A percentile compares a stretch with the other conserved stretches of the same genome.
phyloP scores from a whole-genome alignment of 2,329 filamentous ascomycete genomes.

The Penicillium thymicola region DNA sequence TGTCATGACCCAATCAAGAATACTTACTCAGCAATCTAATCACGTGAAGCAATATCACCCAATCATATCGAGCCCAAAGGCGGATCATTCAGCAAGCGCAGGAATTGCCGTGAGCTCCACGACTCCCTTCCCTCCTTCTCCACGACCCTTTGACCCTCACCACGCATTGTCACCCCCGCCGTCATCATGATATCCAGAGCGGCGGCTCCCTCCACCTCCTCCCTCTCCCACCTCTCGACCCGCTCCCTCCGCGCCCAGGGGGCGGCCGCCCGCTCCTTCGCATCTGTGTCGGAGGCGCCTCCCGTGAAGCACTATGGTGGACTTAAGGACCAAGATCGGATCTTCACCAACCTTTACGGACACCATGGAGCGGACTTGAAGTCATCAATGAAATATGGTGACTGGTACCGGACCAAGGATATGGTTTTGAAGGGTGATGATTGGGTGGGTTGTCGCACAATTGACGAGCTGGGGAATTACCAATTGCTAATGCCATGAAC shows the following conservation, averaged over 20 bases:
- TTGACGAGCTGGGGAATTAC: not conserved
- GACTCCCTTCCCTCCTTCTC: slow-evolving; percentile 23
- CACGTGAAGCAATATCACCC: slow-evolving; percentile 32
- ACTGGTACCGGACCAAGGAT: slow-evolving; percentile 99
- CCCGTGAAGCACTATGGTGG: slow-evolving; percentile 72
- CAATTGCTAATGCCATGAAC: slow-evolving; percentile 25
- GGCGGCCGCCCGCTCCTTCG: slow-evolving; percentile 62
- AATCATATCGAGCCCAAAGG: slow-evolving; percentile 38
- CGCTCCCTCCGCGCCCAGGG: slow-evolving; percentile 42
- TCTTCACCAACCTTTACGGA: slow-evolving; percentile 98
- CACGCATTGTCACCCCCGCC: slow-evolving; percentile 33
- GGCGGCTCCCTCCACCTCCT: slow-evolving; percentile 43
- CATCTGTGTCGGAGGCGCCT: slow-evolving; percentile 68
- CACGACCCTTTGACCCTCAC: slow-evolving; percentile 24
- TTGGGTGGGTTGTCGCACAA: slow-evolving; percentile 56
- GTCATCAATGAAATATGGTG: slow-evolving; percentile 94
- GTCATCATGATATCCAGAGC: slow-evolving; percentile 47
- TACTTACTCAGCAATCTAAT: slow-evolving; percentile 16
- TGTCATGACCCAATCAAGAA: slow-evolving; percentile 13
- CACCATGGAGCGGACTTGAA: slow-evolving; percentile 88
- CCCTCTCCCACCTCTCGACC: slow-evolving; percentile 40
- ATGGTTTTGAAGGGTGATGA: slow-evolving; percentile 96
- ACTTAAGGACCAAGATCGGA: slow-evolving; percentile 92
- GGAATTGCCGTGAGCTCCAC: slow-evolving; percentile 35
- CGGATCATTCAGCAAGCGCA: slow-evolving; percentile 41